phyloP scores from a whole-genome alignment of 1,284 basidiomycete species.

The Limonomyces culmigenus region DNA sequence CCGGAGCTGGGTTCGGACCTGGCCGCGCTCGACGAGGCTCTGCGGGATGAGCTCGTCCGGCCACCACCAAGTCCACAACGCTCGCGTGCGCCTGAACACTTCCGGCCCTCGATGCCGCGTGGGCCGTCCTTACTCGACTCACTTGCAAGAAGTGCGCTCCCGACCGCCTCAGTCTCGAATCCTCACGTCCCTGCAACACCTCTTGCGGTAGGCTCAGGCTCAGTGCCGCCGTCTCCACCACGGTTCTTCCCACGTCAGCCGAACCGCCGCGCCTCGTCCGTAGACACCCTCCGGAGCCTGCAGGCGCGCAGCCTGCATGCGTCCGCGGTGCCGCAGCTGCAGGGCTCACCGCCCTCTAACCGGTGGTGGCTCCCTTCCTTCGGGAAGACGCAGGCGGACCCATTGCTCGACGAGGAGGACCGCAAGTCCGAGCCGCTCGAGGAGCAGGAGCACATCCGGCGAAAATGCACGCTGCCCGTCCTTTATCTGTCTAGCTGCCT shows the following conservation, averaged over 20 bases:
- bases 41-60: conserved; percentile 21
- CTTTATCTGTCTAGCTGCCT: neutral
- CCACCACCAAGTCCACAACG: conserved; percentile 9
- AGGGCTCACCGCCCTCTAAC: conserved; percentile 6
- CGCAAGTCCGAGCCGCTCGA: conserved; percentile 30
- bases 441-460: conserved; percentile 35
- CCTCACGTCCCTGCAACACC: conserved; percentile 10
- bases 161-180: conserved; percentile 36
- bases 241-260: conserved; percentile 14
- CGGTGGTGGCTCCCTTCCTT: conserved; percentile 6
- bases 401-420: conserved; percentile 40
- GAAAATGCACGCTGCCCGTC: conserved; percentile 41
- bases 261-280: conserved; percentile 10
- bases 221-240: conserved; percentile 8
- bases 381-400: conserved; percentile 10
- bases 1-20: too few relatives aligned
- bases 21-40: conserved; percentile 19
- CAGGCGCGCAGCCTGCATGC: conserved; percentile 19
- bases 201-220: conserved; percentile 13
- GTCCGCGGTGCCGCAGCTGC: conserved; percentile 3
- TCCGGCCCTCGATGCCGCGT: conserved; percentile 21
- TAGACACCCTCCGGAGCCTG: conserved; percentile 47
- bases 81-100: conserved; percentile 1
- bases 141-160: conserved; percentile 45
- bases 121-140: conserved; percentile 42